These are phyloP conservation scores for Scheffersomyces lignosus DNA, from an alignment of 805 yeast genomes.

Conservation along the genomic window DNA sequence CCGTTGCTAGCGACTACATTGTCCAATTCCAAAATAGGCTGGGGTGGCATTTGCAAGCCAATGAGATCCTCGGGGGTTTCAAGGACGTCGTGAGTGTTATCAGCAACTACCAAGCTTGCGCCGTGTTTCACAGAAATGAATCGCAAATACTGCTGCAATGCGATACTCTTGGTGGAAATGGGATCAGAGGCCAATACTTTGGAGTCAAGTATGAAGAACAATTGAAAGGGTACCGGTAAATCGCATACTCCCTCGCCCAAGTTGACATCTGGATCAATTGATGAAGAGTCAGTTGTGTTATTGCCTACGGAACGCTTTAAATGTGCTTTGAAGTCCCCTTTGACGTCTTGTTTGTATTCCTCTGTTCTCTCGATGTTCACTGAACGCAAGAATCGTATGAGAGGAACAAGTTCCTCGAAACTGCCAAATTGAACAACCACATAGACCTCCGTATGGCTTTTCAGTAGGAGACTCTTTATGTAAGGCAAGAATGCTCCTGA, in stretches of 20 bases:
- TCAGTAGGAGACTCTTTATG: conserved; percentile 6
- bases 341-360: conserved; percentile 7
- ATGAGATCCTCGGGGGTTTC: conserved; percentile 5
- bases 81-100: conserved; percentile 2
- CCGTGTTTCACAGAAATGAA: conserved; percentile 34
- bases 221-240: conserved; percentile 18
- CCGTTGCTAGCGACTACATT: conserved; percentile 1
- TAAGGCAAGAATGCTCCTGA: conserved; percentile 10
- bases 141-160: conserved; percentile 38
- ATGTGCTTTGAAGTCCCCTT: conserved; percentile 3
- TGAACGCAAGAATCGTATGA: conserved; percentile 9
- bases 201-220: conserved; percentile 17
- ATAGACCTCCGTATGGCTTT: conserved; percentile 1
- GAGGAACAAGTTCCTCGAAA: conserved; percentile 11
- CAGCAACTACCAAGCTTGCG: conserved; percentile 15
- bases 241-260: conserved; percentile 24
- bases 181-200: conserved; percentile 12
- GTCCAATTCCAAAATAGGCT: conserved; percentile 13
- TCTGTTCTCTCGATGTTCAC: neutral
- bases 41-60: conserved; percentile 4
- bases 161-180: conserved; percentile 18
- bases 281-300: neutral
- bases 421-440: conserved; percentile 9
- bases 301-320: conserved; percentile 3
- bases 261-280: conserved; percentile 4